Evolutionary conservation across 108 stramenopile species (phyloP).

Genomic region (Fragilaria crotonensis): DNA sequence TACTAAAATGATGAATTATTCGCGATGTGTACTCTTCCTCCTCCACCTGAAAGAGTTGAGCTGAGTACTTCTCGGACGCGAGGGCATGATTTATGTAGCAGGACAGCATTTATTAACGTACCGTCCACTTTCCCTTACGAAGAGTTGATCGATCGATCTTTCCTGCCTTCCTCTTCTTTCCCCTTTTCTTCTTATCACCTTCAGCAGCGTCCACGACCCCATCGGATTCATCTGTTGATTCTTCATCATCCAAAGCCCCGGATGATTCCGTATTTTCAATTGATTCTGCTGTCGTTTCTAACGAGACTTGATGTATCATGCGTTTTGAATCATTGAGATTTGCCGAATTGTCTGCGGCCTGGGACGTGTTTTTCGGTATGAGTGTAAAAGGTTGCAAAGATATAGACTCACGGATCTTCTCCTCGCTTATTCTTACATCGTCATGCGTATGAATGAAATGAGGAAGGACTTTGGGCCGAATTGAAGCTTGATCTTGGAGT

Average conservation of each 20-base stretch:
- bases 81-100: not conserved
- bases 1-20: slow-evolving; percentile 90
- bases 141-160: slow-evolving; percentile 20
- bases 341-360: not conserved
- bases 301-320: not conserved
- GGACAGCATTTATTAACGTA: slow-evolving; percentile 23
- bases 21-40: slow-evolving; percentile 86
- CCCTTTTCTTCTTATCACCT: not conserved
- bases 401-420: not conserved
- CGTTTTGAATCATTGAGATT: not conserved
- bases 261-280: not conserved
- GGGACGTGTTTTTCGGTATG: not conserved
- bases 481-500: too few relatives aligned
- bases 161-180: slow-evolving; percentile 1
- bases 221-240: not conserved
- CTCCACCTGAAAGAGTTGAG: slow-evolving; percentile 38
- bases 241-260: not conserved
- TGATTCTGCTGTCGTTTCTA: not conserved
- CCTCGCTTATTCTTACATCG: not conserved
- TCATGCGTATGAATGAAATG: not conserved
- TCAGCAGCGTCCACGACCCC: not conserved
- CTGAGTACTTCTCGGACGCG: slow-evolving; percentile 1
- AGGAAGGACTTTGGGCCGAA: not conserved
- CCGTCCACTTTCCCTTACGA: slow-evolving; percentile 82
- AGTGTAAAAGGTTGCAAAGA: too few relatives aligned